phyloP scores from a whole-genome alignment of 495 filamentous ascomycete genomes.

The Trichoderma asperelloides region DNA sequence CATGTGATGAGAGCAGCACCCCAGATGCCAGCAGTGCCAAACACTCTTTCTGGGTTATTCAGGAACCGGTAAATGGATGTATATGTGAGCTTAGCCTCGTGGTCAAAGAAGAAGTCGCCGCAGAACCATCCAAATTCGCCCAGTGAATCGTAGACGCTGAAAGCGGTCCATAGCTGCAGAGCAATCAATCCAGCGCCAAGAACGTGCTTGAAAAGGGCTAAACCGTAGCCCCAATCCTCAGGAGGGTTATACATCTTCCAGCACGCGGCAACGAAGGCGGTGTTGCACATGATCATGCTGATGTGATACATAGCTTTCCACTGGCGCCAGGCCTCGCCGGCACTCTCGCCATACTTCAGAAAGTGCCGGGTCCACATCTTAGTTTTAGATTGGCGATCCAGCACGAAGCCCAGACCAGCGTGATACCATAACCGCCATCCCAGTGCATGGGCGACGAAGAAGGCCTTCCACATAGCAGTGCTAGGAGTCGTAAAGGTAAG shows the following conservation, averaged over 20 bases:
- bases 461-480: conserved; percentile 58
- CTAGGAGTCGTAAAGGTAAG: conserved; percentile 69
- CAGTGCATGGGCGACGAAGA: conserved; percentile 75
- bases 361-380: conserved; percentile 96
- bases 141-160: conserved; percentile 91
- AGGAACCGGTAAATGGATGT: conserved; percentile 95
- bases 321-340: conserved; percentile 88
- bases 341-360: conserved; percentile 86
- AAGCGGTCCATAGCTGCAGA: conserved; percentile 85
- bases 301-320: conserved; percentile 97
- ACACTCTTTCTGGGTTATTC: conserved; percentile 92
- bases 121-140: conserved; percentile 99
- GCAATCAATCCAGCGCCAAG: conserved; percentile 71
- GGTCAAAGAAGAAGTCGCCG: conserved; percentile 94
- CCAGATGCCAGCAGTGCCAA: conserved; percentile 94
- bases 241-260: conserved; percentile 95
- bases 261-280: conserved; percentile 78
- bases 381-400: conserved; percentile 75
- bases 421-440: conserved; percentile 89
- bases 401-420: conserved; percentile 74
- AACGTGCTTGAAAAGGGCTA: conserved; percentile 78
- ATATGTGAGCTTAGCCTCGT: conserved; percentile 80
- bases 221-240: conserved; percentile 72
- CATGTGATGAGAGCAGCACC: conserved; percentile 87
- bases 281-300: conserved; percentile 80